Base-by-base conservation (phyloP, 371 early-diverging fungal species). In the Neoconidiobolus thromboides region DNA sequence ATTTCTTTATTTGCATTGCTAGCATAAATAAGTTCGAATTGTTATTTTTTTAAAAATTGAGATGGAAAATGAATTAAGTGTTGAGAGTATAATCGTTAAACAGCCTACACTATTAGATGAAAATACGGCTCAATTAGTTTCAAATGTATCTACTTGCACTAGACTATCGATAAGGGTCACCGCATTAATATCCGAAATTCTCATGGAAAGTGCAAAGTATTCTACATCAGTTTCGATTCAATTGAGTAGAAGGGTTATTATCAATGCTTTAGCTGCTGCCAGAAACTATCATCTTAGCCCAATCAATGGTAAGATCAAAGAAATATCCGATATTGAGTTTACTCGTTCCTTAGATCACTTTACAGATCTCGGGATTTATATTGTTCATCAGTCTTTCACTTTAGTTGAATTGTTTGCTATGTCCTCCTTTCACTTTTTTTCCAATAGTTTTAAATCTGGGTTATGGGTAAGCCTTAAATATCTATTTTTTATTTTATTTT, bases 401-500 rank as follows among this genome's bases (percentile, higher is more conserved):
- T 68, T 89, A 5, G 85, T 83, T 6, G 91, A 91, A 63, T 68
- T 89, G 15, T 80, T 91, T 64, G 74, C 87, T 36, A 67, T 86
- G 61, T 76, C 86, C 6, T 82, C 89, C 0, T 80, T 89, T 62
- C 85, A 89, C 52, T 68, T 91, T 43, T 78, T 85, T 12, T 76
- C 85, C 1, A 74, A 76, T 43, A 82, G 86, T 9, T 73, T 89
- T 15, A 74, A 78, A 38, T 76, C 81, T 38, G 78, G 87, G 5
- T 66, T 91, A 42, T 74, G 76, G 66, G 86, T 57, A 57, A 5
- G 12, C 44, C 44, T 44, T 12, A 58, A 48, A 59, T 53, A 14
- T 10, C 43, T 47, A 50, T 9, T 48, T 48, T 48, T 44, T 52
- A 38, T 42, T 40, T 49, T 54, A 4, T 36, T 4, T 15, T 49